Percentiles rank a stretch among this genome's conserved stretches.
These are phyloP conservation scores for Aurifilum marmelostoma DNA, from an alignment of 2,329 filamentous ascomycete species.

Conservation along the genomic window DNA sequence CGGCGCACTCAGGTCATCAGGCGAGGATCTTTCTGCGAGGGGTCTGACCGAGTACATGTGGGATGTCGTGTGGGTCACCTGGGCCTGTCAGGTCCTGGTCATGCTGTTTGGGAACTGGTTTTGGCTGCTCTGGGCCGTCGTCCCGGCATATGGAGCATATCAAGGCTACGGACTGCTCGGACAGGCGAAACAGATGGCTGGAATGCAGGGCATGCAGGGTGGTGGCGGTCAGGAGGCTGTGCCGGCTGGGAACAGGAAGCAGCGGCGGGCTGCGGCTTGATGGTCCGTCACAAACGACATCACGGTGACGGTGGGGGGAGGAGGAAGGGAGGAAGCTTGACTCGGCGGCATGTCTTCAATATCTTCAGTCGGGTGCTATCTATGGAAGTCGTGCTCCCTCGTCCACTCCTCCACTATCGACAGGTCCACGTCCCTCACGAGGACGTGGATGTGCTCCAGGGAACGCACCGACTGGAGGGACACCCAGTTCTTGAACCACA, in stretches of 20 bases:
- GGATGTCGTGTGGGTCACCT: constrained; percentile 94
- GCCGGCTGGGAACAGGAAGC: constrained; percentile 54
- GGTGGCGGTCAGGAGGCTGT: constrained; percentile 38
- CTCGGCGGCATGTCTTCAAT: background rate
- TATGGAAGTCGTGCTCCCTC: constrained; percentile 46
- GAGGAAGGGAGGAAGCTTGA: background rate
- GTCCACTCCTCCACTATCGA: constrained; percentile 59
- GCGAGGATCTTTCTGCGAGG: constrained; percentile 84
- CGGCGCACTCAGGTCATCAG: constrained; percentile 70
- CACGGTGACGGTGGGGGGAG: background rate
- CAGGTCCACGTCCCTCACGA: constrained; percentile 59
- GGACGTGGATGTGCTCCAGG: constrained; percentile 87
- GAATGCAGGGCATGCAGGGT: constrained; percentile 45
- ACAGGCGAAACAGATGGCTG: constrained; percentile 57
- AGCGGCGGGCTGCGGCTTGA: constrained; percentile 55
- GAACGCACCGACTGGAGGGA: constrained; percentile 84
- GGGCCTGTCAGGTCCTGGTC: constrained; percentile 73
- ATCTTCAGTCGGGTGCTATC: constrained; percentile 12
- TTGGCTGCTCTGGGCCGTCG: constrained; percentile 58
- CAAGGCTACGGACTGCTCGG: constrained; percentile 58
- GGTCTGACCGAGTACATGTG: constrained; percentile 98
- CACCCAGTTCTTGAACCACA: constrained; percentile 97
- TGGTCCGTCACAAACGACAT: background rate
- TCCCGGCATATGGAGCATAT: constrained; percentile 60
- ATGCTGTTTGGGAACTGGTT: constrained; percentile 80